A percentile compares a stretch with the other conserved stretches of the same genome.
Evolutionary conservation across 768 basidiomycete genomes (phyloP).

Genomic region (Mrakia hoshinonis): DNA sequence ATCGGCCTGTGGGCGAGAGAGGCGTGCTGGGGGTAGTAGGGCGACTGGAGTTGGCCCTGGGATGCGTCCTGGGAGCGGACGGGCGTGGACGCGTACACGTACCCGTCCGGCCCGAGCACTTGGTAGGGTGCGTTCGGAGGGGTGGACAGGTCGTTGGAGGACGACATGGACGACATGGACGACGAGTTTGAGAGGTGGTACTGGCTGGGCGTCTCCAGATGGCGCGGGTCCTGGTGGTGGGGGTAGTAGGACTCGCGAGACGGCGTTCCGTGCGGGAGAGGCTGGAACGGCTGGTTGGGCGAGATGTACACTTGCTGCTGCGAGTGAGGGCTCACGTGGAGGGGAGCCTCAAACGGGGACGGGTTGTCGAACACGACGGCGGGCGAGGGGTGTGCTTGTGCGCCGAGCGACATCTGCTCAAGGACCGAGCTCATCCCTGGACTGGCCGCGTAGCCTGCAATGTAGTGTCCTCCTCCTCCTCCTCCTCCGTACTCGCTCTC

Average conservation of each 20-base stretch:
- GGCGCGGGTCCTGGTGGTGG: too few relatives aligned
- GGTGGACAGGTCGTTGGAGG: background rate
- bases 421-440: background rate
- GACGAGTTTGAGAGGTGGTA: background rate
- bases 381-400: background rate
- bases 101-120: background rate
- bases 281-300: background rate
- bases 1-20: background rate
- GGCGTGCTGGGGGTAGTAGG: background rate
- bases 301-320: background rate
- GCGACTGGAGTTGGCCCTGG: too few relatives aligned
- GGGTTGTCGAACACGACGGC: background rate
- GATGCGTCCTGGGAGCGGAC: too few relatives aligned
- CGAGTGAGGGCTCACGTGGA: background rate
- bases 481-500: background rate
- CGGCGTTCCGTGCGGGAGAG: background rate
- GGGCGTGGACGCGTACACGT: background rate
- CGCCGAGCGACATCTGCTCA: background rate
- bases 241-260: background rate
- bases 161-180: background rate
- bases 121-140: background rate
- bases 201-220: background rate
- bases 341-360: background rate
- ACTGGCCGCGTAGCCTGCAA: background rate
- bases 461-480: background rate